phyloP scores from a whole-genome alignment of 2,329 filamentous ascomycete species.

The Cryoendolithus antarcticus region DNA sequence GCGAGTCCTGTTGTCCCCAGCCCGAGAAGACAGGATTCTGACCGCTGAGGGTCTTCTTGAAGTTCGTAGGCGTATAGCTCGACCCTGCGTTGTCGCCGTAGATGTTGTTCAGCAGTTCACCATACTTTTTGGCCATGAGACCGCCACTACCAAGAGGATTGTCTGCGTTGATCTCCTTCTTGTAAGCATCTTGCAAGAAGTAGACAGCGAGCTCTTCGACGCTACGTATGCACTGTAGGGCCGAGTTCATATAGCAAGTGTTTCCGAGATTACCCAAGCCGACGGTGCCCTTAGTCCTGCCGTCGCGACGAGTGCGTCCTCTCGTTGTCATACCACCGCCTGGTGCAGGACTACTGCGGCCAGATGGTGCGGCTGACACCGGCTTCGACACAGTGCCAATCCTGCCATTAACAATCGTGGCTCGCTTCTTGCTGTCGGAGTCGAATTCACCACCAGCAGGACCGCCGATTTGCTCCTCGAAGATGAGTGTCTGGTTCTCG shows the following conservation, averaged over 20 bases:
- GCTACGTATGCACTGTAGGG: slow-evolving; percentile 83
- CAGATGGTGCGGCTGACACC: slow-evolving; percentile 33
- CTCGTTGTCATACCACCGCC: slow-evolving; percentile 49
- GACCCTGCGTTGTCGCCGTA: slow-evolving; percentile 55
- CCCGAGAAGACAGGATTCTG: slow-evolving; percentile 81
- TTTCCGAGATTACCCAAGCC: slow-evolving; percentile 87
- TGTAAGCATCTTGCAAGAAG: slow-evolving; percentile 62
- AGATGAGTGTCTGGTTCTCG: slow-evolving; percentile 63
- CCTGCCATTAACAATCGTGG: slow-evolving; percentile 8
- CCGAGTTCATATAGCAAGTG: slow-evolving; percentile 98
- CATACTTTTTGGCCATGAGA: slow-evolving; percentile 75
- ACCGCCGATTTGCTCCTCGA: slow-evolving; percentile 62
- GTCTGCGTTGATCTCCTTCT: slow-evolving; percentile 66
- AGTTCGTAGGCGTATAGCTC: slow-evolving; percentile 66
- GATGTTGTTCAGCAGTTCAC: slow-evolving; percentile 60
- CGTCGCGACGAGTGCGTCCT: slow-evolving; percentile 53
- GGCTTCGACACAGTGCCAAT: slow-evolving; percentile 19
- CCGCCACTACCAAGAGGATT: slow-evolving; percentile 83
- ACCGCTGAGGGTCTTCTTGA: slow-evolving; percentile 71
- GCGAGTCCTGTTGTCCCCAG: slow-evolving; percentile 92
- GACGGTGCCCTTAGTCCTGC: slow-evolving; percentile 61
- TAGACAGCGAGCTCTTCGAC: slow-evolving; percentile 90
- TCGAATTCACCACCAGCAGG: slow-evolving; percentile 43
- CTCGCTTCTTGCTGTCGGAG: slow-evolving; percentile 33
- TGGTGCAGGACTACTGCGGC: slow-evolving; percentile 56